phyloP scores from a whole-genome alignment of 768 basidiomycete species.

The Lepiota venenata region DNA sequence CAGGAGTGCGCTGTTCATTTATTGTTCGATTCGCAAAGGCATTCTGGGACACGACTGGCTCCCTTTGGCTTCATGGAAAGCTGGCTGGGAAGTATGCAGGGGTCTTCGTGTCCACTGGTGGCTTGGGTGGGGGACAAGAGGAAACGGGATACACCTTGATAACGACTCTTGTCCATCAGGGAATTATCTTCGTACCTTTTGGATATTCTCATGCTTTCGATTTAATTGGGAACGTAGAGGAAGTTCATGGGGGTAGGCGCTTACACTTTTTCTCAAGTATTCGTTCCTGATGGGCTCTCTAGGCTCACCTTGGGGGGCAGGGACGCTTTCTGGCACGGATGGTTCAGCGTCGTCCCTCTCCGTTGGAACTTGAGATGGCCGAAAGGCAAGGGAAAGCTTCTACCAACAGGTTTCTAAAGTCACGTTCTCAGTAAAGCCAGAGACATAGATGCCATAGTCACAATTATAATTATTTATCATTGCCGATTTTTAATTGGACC shows the following conservation, averaged over 20 bases:
- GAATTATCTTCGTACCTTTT: constrained; percentile 65
- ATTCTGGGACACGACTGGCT: constrained; percentile 75
- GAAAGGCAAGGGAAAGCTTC: constrained; percentile 49
- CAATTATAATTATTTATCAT: no score
- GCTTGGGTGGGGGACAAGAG: constrained; percentile 77
- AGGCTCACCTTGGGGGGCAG: constrained; percentile 81
- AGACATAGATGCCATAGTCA: no score
- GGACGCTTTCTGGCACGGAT: constrained; percentile 44
- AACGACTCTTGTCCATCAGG: constrained; percentile 66
- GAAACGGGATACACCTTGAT: constrained; percentile 46
- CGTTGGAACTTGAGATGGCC: constrained; percentile 49
- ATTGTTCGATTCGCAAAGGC: constrained; percentile 30
- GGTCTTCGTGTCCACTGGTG: constrained; percentile 70
- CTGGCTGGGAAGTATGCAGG: constrained; percentile 73
- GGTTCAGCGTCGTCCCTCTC: constrained; percentile 44
- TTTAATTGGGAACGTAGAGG: constrained; percentile 35
- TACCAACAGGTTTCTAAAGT: constrained; percentile 41
- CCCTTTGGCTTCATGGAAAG: constrained; percentile 55
- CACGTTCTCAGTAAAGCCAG: no score
- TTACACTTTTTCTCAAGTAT: constrained; percentile 3
- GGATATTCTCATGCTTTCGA: constrained; percentile 52
- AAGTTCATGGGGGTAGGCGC: constrained; percentile 55
- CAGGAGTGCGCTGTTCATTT: background rate
- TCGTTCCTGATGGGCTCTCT: background rate
- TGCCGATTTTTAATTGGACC: no score